phyloP scores from a whole-genome alignment of 208 protist species.

The Eutreptiella sp. region DNA sequence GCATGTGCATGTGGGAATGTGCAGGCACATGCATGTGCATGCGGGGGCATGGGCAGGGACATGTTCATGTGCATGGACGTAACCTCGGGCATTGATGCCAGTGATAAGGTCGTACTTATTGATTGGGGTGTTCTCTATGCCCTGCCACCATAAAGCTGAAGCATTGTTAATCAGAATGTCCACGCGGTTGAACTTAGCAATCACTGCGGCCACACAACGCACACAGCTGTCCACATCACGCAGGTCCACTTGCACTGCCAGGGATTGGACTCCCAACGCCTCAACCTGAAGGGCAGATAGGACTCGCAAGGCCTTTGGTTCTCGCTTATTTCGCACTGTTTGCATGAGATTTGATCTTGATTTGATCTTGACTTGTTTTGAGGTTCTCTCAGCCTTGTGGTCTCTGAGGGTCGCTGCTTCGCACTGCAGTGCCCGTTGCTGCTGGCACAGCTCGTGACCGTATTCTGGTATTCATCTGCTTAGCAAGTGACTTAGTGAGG shows the following conservation, averaged over 20 bases:
- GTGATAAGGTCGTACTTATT: conserved; percentile 53
- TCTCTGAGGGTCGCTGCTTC: no score
- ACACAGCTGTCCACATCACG: conserved; percentile 8
- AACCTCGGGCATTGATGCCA: conserved; percentile 39
- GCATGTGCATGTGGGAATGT: no score
- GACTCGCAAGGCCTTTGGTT: conserved; percentile 16
- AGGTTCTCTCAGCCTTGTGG: no score
- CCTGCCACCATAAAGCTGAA: conserved; percentile 46
- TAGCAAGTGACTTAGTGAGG: no score
- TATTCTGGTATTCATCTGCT: no score
- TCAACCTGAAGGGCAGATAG: no score
- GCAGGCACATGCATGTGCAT: not conserved
- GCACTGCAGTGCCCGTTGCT: no score
- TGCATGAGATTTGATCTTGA: no score
- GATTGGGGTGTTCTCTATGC: conserved; percentile 45
- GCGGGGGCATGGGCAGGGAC: not conserved
- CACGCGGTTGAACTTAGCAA: conserved; percentile 63
- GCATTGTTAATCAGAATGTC: conserved; percentile 76
- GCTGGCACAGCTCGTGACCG: no score
- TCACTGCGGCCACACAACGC: conserved; percentile 43
- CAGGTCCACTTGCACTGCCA: conserved; percentile 32
- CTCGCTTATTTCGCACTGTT: no score
- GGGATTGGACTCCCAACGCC: conserved; percentile 12
- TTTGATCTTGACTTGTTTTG: no score
- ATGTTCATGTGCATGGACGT: no score